Base-by-base conservation (phyloP, 2,329 filamentous ascomycete species). In the Myriosclerotinia scirpicola region DNA sequence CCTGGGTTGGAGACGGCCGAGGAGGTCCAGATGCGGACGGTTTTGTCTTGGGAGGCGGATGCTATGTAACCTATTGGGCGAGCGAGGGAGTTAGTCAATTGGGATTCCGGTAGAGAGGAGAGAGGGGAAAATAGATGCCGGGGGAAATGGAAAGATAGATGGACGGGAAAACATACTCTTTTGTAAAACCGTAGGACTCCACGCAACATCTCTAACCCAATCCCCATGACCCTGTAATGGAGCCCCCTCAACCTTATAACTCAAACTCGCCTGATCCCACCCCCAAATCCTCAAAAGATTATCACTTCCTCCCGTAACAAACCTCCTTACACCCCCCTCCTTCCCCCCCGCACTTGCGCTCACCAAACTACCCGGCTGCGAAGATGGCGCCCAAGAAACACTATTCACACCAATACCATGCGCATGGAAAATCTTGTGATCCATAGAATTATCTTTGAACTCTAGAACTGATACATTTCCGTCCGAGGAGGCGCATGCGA, bases 141-240 rank as follows among this genome's bases (percentile, higher is more conserved):
- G 20, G 11, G 14, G 42, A 14, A 15, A 14, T 42, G 40, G 40
- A 15, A 42, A 15, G 40, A 15, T 5, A 48, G 17, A 48, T 20
- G n/a, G 3, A 48, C 9, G 9, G 9, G 46, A 36, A 46, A 22
- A 60, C 52, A 38, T 65, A 65, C 64, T 65, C 46, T 97, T 97
- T 75, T 93, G 91, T 67, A 99, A 84, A 66, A 98, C 91, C 34
- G 93, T 97, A 14, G 95, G 95, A 60, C 91, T 94, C 95, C 95
- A 99, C 17, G 94, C 92, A 15, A 99, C 95, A 78, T 99, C 95
- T 70, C 95, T 89, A 65, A 99, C 95, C 95, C 95, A 99, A 81
- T 98, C 95, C 7, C 87, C 86, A 80, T 99, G 95, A 70, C 95
- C 95, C 1, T 84, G 80, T 71, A 99, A 82, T 14, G 90, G 80